phyloP scores from a whole-genome alignment of 495 filamentous ascomycete species.

The Lophiostoma macrostomum region DNA sequence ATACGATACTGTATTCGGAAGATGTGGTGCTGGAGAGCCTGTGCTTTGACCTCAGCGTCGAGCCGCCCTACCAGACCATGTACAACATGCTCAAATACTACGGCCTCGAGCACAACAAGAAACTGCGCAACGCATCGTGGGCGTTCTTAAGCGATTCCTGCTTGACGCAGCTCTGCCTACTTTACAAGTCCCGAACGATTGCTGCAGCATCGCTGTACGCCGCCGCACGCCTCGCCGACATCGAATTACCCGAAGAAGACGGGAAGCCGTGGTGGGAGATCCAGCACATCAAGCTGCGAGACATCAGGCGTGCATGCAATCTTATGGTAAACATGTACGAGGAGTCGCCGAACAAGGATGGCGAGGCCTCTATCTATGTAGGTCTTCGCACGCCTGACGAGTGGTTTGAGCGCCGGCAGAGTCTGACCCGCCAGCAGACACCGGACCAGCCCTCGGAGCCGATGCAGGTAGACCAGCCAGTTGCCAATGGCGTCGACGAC shows the following conservation, averaged over 20 bases:
- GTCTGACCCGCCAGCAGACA: background rate
- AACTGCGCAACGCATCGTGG: conserved; percentile 79
- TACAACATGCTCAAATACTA: conserved; percentile 73
- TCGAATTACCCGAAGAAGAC: conserved; percentile 69
- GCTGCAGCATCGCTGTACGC: conserved; percentile 85
- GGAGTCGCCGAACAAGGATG: conserved; percentile 36
- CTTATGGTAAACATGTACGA: conserved; percentile 74
- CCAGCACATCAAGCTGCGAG: conserved; percentile 58
- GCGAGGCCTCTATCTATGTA: conserved; percentile 39
- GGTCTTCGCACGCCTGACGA: conserved; percentile 38
- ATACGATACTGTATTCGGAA: conserved; percentile 86
- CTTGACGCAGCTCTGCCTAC: conserved; percentile 79
- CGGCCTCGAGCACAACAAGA: conserved; percentile 66
- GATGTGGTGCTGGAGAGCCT: conserved; percentile 86
- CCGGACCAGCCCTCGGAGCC: background rate
- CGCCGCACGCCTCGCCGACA: conserved; percentile 64
- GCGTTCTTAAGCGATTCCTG: conserved; percentile 87
- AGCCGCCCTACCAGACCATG: conserved; percentile 77
- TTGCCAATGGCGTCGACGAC: too few species aligned
- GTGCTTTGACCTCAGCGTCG: conserved; percentile 89
- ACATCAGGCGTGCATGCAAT: conserved; percentile 64
- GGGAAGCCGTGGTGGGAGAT: conserved; percentile 88
- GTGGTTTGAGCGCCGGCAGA: conserved; percentile 1
- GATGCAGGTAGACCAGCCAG: conserved; percentile 7
- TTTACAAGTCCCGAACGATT: conserved; percentile 73